Conservation (phyloP, 306 rosid genomes). For the Cyclanthera cordifolia region DNA sequence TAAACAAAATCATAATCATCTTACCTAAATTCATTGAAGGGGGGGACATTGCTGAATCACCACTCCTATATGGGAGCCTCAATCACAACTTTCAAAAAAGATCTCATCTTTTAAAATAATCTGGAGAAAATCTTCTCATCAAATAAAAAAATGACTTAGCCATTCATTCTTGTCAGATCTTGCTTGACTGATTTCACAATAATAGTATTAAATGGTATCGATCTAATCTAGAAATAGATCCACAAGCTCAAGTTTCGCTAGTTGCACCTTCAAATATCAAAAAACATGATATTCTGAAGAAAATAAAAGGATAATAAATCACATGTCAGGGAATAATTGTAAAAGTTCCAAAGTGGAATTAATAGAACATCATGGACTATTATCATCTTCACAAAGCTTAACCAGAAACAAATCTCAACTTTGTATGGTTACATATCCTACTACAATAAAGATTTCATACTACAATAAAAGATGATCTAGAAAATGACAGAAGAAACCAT, state of each 20-base stretch:
- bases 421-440: constrained; percentile 3
- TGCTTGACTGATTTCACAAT: not conserved
- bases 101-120: constrained; percentile 8
- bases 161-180: not conserved
- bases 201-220: not conserved
- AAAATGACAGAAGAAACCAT: constrained; percentile 3
- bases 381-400: not conserved
- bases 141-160: not conserved
- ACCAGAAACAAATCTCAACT: not conserved
- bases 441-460: constrained; percentile 5
- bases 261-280: not conserved
- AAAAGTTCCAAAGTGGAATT: constrained; percentile 1
- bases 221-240: not conserved
- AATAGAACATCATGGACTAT: not conserved
- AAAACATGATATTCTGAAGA: not conserved
- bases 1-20: not conserved
- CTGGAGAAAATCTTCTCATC: not conserved
- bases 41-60: not conserved
- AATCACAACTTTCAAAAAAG: not conserved
- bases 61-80: not conserved
- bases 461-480: constrained; percentile 3
- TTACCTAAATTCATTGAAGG: not conserved
- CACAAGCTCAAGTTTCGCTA: not conserved
- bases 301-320: not conserved
- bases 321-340: not conserved